Conservation (phyloP, 1,139 yeast species). For the Taphrina populina region DNA sequence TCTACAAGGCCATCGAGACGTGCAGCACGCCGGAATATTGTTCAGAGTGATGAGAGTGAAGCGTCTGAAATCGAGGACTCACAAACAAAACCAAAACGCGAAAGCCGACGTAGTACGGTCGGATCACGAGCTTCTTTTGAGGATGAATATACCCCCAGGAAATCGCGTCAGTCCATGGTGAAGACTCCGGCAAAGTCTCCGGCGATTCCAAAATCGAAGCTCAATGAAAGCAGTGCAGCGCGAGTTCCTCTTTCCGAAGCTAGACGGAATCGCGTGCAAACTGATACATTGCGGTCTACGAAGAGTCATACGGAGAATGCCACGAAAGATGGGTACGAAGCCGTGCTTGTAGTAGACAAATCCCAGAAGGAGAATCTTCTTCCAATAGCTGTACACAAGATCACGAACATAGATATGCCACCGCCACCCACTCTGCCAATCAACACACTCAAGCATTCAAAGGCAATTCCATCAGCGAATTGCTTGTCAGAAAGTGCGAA, state of each 20-base stretch:
- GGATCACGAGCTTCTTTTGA: slow-evolving; percentile 21
- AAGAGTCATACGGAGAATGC: neutral
- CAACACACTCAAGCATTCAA: neutral
- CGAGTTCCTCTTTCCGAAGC: slow-evolving; percentile 12
- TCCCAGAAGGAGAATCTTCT: slow-evolving; percentile 7
- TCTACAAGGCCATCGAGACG: slow-evolving; percentile 9
- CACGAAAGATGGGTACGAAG: neutral
- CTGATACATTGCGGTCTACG: neutral
- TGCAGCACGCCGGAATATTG: slow-evolving; percentile 11
- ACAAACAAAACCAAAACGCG: slow-evolving; percentile 3
- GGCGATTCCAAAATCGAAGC: neutral
- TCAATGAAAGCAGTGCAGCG: neutral
- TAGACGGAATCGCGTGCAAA: neutral
- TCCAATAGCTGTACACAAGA: neutral
- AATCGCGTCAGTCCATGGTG: slow-evolving; percentile 1
- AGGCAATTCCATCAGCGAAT: neutral
- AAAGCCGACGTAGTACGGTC: neutral
- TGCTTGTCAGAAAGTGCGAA: neutral
- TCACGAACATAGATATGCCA: neutral
- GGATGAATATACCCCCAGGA: slow-evolving; percentile 16
- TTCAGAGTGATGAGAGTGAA: slow-evolving; percentile 20
- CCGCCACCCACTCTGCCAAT: slow-evolving; percentile 20
- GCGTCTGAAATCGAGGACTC: slow-evolving; percentile 7
- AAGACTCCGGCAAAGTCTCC: slow-evolving; percentile 2
- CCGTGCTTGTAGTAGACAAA: neutral